Base-by-base conservation (phyloP, 73 alveolate species). In the Stentor coeruleus region DNA sequence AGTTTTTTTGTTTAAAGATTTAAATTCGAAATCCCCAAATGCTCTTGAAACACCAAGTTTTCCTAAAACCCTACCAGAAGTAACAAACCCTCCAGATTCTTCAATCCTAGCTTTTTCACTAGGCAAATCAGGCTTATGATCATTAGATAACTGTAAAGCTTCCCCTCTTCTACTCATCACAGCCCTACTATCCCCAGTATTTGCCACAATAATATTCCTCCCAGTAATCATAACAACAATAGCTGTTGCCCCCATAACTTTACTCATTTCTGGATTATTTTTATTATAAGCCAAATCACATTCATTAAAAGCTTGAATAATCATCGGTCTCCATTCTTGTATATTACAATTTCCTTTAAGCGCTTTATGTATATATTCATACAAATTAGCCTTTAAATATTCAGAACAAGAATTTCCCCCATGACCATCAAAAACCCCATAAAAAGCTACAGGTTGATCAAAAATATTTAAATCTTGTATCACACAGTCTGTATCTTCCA, bases 111-210 rank as follows among this genome's bases (percentile, higher is more conserved):
- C 89, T 72, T 60, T 79, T 82, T 97, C 99, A 28, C 81, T 73
- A 59, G 94, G 96, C n/a, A 31, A 39, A 37, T 84, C 90, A n/a
- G 98, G 95, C 79, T 91, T 93, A 57, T 93, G 98, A 79, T 93
- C 98, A 33, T 85, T 85, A 3, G 95, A 81, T 79, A 91, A 86
- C 58, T 82, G 75, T 59, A 75, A 82, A 2, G 91, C 89, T 35
- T 40, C 57, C 20, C 96, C 96, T 20, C 74, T 73, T 84, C 91
- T 85, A 60, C 91, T 84, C 59, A 96, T 81, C 37, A 93, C 94
- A 58, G 97, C 90, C 79, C 97, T 81, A n/a, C 98, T 93, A 77
- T 96, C 99, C 0, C 99, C 99, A 0, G 94, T 83, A 82, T 93
- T 93, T 85, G 98, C 95, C 81, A 95, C 87, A 28, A 84, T 84